Base-by-base conservation (phyloP, 1,284 basidiomycete genomes). In the Cutaneotrichosporon daszewskae region DNA sequence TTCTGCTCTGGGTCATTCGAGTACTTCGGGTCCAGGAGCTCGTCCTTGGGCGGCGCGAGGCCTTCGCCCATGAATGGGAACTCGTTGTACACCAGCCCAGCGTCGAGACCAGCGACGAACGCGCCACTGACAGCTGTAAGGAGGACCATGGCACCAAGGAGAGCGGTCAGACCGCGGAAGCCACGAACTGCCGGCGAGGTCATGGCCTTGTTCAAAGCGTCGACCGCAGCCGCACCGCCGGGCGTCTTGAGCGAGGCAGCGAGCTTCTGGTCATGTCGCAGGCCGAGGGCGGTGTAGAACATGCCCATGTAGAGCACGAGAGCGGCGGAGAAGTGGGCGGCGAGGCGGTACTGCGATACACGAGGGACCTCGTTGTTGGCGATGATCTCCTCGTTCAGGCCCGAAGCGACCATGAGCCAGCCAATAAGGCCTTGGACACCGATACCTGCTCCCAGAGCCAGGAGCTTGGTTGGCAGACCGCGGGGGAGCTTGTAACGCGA, bases 401-500 rank as follows among this genome's bases (percentile, higher is more conserved):
- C 95, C 10, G 89, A 94, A 66, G 95, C 87, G 50, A 99, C 95
- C 95, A 99, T 99, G 76, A 95, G 95, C 95, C 95, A 99, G 22
- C 95, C 95, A 17, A 99, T 77, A 14, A 81, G 79, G 29, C 95
- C 95, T 69, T 98, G 72, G 25, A 82, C 82, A 19, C 88, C 92
- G 41, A 97, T 84, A 35, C 95, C 80, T 0, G 81, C 66, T 0
- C 83, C 84, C 51, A 96, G 77, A 2, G 79, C 82, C 12, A 78
- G 69, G 22, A 95, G 77, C 53, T 81, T 81, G 22, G 72, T 68
- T 2, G 82, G 79, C 42, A 88, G 75, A 1, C 77, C 68, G 5
- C 75, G 72, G 11, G 85, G 76, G 22, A 92, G 80, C 53, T 79
- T 77, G 62, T 80, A 82, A 38, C 81, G 79, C 34, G 79, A 48